phyloP scores from a whole-genome alignment of 176 grass and related monocot genomes.

The Carex myosuroides region DNA sequence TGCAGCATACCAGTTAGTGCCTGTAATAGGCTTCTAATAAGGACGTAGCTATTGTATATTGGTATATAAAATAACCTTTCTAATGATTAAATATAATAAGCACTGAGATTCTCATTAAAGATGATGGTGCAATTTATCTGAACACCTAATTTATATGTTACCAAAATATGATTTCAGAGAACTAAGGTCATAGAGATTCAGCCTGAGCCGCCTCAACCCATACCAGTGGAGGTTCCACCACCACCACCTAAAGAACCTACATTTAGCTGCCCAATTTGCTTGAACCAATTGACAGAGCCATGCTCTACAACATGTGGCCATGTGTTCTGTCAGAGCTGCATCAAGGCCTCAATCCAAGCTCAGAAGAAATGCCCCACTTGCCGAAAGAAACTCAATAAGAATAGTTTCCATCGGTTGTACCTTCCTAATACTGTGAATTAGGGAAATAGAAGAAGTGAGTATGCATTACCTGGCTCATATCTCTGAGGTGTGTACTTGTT shows the following conservation, averaged over 20 bases:
- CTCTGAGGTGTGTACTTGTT: neutral
- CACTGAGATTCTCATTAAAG: neutral
- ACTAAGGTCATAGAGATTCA: constrained; percentile 16
- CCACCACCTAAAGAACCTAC: constrained; percentile 40
- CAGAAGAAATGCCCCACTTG: constrained; percentile 96
- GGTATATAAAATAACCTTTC: neutral
- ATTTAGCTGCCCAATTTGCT: constrained; percentile 77
- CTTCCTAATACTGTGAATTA: constrained; percentile 42
- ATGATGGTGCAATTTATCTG: neutral
- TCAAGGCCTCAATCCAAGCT: constrained; percentile 53
- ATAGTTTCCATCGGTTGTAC: constrained; percentile 68
- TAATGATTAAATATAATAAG: neutral
- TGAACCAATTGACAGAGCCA: constrained; percentile 58
- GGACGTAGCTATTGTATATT: neutral
- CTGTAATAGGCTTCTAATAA: neutral
- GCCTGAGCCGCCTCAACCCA: neutral
- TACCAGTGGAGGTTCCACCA: neutral
- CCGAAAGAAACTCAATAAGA: constrained; percentile 45
- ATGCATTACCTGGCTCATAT: neutral
- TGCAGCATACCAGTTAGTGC: neutral
- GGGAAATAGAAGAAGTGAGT: constrained; percentile 17
- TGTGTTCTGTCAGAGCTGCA: constrained; percentile 75
- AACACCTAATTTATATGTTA: neutral
- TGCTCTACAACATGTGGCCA: constrained; percentile 85
- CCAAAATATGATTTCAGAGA: neutral